Percentiles rank a stretch among this genome's conserved stretches.
Conservation (phyloP, 805 yeast genomes). For the Teunomyces stri region DNA sequence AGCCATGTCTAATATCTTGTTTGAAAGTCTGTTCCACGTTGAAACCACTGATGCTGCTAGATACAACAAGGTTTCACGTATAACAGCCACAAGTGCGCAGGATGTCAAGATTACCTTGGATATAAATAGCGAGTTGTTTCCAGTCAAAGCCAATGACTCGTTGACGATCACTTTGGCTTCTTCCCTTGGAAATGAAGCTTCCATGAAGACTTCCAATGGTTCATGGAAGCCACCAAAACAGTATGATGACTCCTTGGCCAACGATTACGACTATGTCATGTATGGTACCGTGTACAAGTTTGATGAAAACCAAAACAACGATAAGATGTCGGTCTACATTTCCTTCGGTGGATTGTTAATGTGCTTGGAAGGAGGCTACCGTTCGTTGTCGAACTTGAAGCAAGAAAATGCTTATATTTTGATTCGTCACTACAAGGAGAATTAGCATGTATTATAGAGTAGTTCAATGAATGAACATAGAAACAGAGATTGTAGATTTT, state of each 20-base stretch:
- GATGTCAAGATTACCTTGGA: constrained; percentile 85
- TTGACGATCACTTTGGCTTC: constrained; percentile 86
- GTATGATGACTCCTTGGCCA: constrained; percentile 84
- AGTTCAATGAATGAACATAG: background rate
- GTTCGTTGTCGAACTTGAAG: constrained; percentile 82
- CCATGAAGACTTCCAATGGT: constrained; percentile 49
- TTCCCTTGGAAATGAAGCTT: constrained; percentile 52
- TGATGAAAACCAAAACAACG: constrained; percentile 72
- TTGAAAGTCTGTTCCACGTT: constrained; percentile 89
- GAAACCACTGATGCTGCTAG: constrained; percentile 83
- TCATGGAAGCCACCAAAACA: constrained; percentile 84
- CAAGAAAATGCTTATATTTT: constrained; percentile 92
- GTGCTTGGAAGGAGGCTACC: constrained; percentile 93
- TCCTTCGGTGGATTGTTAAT: constrained; percentile 94
- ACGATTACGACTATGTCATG: constrained; percentile 98
- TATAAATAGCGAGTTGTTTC: constrained; percentile 88
- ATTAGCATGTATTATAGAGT: constrained; percentile 7
- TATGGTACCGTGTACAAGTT: constrained; percentile 96
- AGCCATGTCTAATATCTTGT: constrained; percentile 60
- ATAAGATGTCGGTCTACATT: constrained; percentile 80
- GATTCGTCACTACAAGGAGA: constrained; percentile 65
- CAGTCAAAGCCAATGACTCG: constrained; percentile 71
- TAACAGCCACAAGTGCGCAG: constrained; percentile 77
- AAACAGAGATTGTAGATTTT: background rate
- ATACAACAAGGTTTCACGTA: constrained; percentile 87